Evolutionary conservation across 192 early-diverging fungal genomes (phyloP), one percentile per base, ranked within the genome.

Genomic region (Spizellomyces punctatus): DNA sequence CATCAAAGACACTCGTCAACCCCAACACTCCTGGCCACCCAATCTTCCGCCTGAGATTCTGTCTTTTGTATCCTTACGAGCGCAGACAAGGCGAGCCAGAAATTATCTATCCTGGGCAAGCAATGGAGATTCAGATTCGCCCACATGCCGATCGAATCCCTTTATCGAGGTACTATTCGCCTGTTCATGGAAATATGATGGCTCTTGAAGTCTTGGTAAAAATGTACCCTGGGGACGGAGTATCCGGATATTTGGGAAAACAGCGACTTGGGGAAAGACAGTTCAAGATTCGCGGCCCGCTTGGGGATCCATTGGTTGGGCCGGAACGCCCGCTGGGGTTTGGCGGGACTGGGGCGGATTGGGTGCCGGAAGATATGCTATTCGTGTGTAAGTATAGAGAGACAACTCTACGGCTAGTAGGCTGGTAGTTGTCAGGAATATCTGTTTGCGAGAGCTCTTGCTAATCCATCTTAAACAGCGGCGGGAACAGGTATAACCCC

Each of bases 261-360:
- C 62, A 67, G 50, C 64, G 60, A 48, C 44, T 61, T 41, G 78
- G 78, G 17, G 78, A 79, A 16, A 9, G 63, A 1, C 78, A 79
- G 64, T 46, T 74, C 72, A 78, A 78, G 64, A 78, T 79, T 63
- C 73, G 78, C 49, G 78, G 78, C 16, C 78, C 78, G 5, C 64
- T 78, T 66, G 77, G 77, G 19, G 46, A 43, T 6, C 61, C 70
- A 5, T 42, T 79, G 7, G 60, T 78, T 19, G 10, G 54, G 6
- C 80, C 80, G 8, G 27, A 36, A 36, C 27, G 27, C 27, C 27
- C 27, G 27, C 27, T 36, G 27, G 64, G 14, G 45, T 17, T 44
- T 19, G 16, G 16, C n/a, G 48, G 44, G 4, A 27, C n/a, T 10
- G 17, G 17, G 8, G 44, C 6, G 6, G 16, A 12, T 10, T 16